A percentile compares a stretch with the other conserved stretches of the same genome.
phyloP scores from a whole-genome alignment of 495 filamentous ascomycete genomes.

The Peziza echinospora region DNA sequence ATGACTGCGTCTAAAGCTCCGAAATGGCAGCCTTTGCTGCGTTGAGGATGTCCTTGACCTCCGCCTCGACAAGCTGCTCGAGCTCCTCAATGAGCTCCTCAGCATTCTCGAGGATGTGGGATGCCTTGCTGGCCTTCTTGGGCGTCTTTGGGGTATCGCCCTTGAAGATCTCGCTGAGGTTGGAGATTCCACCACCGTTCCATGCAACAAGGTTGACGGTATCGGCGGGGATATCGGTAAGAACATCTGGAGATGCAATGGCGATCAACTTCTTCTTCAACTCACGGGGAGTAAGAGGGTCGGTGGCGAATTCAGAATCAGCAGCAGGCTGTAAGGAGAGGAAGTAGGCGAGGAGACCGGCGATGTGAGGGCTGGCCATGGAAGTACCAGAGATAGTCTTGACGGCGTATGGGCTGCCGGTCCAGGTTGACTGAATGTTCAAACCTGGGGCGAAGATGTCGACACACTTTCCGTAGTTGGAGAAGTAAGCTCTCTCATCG shows the following conservation, averaged over 20 bases:
- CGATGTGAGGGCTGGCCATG: conserved; percentile 96
- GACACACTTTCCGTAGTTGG: conserved; percentile 98
- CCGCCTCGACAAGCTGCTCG: conserved; percentile 19
- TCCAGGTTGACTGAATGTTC: conserved; percentile 96
- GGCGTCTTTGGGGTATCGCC: conserved; percentile 6
- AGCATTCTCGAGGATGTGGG: conserved; percentile 41
- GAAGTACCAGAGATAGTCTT: conserved; percentile 99
- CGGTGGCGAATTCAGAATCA: conserved; percentile 77
- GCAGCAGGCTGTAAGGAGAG: conserved; percentile 79
- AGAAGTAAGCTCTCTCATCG: conserved; percentile 98
- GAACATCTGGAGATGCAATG: conserved; percentile 58
- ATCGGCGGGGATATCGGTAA: conserved; percentile 63
- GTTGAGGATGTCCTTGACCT: conserved; percentile 15
- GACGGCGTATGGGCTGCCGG: conserved; percentile 73
- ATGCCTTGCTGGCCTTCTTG: conserved; percentile 33
- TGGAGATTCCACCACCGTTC: conserved; percentile 89
- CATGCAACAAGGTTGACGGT: conserved; percentile 86
- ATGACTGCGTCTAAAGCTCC: background rate
- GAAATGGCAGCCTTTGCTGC: conserved; percentile 14
- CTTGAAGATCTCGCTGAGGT: conserved; percentile 64
- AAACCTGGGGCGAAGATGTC: conserved; percentile 97
- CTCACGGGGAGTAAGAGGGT: conserved; percentile 75
- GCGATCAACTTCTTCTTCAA: conserved; percentile 72
- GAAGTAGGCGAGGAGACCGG: conserved; percentile 90
- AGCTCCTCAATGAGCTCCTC: conserved; percentile 45